Evolutionary conservation across 768 basidiomycete species (phyloP), one percentile per base, ranked within the genome.

Genomic region (Suillus clintonianus): DNA sequence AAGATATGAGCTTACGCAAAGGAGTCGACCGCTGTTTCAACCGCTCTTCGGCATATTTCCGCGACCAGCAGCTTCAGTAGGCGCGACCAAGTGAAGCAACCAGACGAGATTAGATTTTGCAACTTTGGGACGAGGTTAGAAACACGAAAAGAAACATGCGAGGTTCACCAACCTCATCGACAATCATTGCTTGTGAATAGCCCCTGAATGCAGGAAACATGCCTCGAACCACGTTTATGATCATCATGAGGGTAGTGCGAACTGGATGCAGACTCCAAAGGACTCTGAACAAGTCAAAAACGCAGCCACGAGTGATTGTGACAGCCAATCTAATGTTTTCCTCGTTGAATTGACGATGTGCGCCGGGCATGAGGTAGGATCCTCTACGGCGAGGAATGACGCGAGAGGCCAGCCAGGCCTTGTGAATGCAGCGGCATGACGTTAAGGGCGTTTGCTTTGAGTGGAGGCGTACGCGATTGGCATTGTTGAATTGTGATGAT

Each of bases 171-270:
- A 89, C 92, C 85, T 94, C 91, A 77, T 94, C 89, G 67, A 94
- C 87, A 68, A 94, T 90, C 74, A 91, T 77, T 60, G 91, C 91
- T 82, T 94, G 92, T 10, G 92, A 92, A 79, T 92, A 94, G 65
- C 90, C 89, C 77, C 90, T 85, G 75, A 90, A 89, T 11, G 91
- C 92, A 41, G 92, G 92, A 71, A 93, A 87, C 63, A 89, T 77
- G 65, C 91, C 92, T 68, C 90, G 85, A 63, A 88, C 69, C 59
- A 93, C 76, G 74, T 92, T 90, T 67, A 92, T 77, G 64, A 82
- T 62, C 74, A 93, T 77, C 86, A 94, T 88, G 61, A 90, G 78
- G n/a, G 84, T 79, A 24, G 89, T 87, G 63, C 91, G 84, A 55
- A 87, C 68, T 39, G 91, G 92, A 68, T 93, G 89, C 39, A 89